A percentile compares a stretch with the other conserved stretches of the same genome.
These are phyloP conservation scores for Pichia sp. DNA, from an alignment of 1,139 yeast species.

Conservation along the genomic window DNA sequence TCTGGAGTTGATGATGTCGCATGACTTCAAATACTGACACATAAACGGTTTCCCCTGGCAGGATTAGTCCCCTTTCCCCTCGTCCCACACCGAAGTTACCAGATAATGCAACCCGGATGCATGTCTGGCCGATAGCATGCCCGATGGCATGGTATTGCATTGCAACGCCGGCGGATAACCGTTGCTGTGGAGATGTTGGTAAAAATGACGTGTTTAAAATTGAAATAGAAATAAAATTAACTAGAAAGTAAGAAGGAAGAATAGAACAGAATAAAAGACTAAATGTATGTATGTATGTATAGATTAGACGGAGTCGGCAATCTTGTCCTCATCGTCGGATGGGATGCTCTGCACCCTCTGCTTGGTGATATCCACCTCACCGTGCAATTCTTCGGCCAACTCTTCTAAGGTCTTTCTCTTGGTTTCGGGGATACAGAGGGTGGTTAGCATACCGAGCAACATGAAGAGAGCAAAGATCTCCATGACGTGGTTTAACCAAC, in stretches of 20 bases:
- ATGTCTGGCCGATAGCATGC: too few species aligned
- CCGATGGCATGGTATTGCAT: too few species aligned
- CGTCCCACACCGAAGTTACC: too few species aligned
- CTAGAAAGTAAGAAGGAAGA: neutral
- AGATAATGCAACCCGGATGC: too few species aligned
- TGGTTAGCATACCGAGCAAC: slow-evolving; percentile 65
- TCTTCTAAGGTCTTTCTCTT: slow-evolving; percentile 85
- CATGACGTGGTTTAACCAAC: slow-evolving; percentile 89
- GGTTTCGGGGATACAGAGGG: slow-evolving; percentile 80
- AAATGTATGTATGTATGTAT: neutral
- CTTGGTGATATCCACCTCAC: slow-evolving; percentile 50
- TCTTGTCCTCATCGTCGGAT: slow-evolving; percentile 29
- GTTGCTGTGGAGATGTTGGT: too few species aligned
- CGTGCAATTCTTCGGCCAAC: slow-evolving; percentile 72
- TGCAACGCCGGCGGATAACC: too few species aligned
- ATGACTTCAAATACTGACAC: neutral
- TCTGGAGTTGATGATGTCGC: neutral
- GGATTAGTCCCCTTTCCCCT: too few species aligned
- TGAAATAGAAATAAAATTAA: neutral
- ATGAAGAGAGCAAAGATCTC: slow-evolving; percentile 88
- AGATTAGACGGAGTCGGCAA: slow-evolving; percentile 24
- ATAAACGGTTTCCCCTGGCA: too few species aligned
- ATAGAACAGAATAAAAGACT: neutral
- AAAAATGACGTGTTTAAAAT: neutral
- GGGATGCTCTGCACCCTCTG: slow-evolving; percentile 21